Percentiles rank a stretch among this genome's conserved stretches.
phyloP scores from a whole-genome alignment of 1,139 yeast genomes.

The Kazachstania sp. region DNA sequence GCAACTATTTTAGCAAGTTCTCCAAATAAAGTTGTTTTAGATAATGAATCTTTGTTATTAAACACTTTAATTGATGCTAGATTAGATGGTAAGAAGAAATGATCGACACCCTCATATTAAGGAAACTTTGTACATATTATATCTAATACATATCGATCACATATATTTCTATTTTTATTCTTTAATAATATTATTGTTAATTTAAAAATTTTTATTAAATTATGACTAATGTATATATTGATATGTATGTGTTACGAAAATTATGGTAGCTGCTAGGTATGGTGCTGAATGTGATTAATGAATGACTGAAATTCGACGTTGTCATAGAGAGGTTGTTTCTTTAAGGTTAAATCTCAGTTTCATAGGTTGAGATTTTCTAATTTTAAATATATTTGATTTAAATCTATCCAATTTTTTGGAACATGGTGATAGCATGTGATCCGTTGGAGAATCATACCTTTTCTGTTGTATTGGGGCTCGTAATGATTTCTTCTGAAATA shows the following conservation, averaged over 20 bases:
- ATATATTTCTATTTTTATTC: too few species aligned
- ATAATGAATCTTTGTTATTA: constrained; percentile 83
- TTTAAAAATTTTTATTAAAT: background rate
- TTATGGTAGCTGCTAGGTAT: too few species aligned
- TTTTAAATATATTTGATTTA: constrained; percentile 27
- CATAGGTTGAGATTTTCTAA: constrained; percentile 21
- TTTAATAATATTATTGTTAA: background rate
- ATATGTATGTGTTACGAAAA: too few species aligned
- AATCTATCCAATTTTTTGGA: constrained; percentile 46
- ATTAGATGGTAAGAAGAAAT: constrained; percentile 9
- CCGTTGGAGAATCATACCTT: constrained; percentile 42
- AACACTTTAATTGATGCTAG: constrained; percentile 70
- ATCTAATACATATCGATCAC: background rate
- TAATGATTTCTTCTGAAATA: constrained; percentile 1
- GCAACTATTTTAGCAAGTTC: constrained; percentile 77
- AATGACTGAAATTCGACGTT: too few species aligned
- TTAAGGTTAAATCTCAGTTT: constrained; percentile 16
- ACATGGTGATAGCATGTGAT: constrained; percentile 46
- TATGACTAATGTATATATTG: too few species aligned
- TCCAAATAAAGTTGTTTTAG: constrained; percentile 85
- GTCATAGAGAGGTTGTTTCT: background rate
- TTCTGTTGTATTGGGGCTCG: constrained; percentile 3
- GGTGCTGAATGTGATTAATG: background rate
- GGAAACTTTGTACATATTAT: background rate
- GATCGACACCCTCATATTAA: background rate